Conservation (phyloP, 2,329 filamentous ascomycete species). For the Fusarium torreyae region DNA sequence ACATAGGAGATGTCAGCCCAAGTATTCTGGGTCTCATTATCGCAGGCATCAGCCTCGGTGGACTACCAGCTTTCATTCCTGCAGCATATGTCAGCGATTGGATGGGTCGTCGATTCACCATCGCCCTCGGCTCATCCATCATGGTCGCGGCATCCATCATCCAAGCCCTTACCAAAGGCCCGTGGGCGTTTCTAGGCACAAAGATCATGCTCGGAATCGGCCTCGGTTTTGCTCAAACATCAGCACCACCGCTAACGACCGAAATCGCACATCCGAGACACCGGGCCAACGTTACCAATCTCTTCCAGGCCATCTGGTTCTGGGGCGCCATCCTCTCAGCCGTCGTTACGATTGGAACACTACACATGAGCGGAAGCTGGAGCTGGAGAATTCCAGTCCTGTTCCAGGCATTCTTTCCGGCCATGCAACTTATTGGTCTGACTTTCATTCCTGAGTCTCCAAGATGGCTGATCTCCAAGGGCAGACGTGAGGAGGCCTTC, state of each 20-base stretch:
- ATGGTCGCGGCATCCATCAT: conserved; percentile 28
- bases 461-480: conserved; percentile 53
- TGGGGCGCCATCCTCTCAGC: conserved; percentile 35
- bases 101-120: conserved; percentile 35
- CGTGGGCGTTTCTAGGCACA: conserved; percentile 26
- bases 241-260: conserved; percentile 28
- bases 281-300: conserved; percentile 35
- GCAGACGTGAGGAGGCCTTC: conserved; percentile 61
- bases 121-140: conserved; percentile 27
- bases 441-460: conserved; percentile 59
- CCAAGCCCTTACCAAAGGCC: conserved; percentile 12
- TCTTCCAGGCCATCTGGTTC: conserved; percentile 41
- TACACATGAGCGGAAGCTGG: conserved; percentile 32
- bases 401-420: conserved; percentile 26
- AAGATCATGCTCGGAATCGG: conserved; percentile 38
- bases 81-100: conserved; percentile 36
- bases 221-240: conserved; percentile 32
- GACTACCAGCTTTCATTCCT: conserved; percentile 34
- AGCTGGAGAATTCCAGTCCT: conserved; percentile 34
- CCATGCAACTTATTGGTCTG: conserved; percentile 19
- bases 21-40: conserved; percentile 38
- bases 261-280: conserved; percentile 39
- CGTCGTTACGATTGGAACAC: conserved; percentile 29
- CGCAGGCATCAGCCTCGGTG: conserved; percentile 39
- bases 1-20: conserved; percentile 31